These are phyloP conservation scores for Populus simonii DNA, from an alignment of 345 rosid species.

Conservation along the genomic window DNA sequence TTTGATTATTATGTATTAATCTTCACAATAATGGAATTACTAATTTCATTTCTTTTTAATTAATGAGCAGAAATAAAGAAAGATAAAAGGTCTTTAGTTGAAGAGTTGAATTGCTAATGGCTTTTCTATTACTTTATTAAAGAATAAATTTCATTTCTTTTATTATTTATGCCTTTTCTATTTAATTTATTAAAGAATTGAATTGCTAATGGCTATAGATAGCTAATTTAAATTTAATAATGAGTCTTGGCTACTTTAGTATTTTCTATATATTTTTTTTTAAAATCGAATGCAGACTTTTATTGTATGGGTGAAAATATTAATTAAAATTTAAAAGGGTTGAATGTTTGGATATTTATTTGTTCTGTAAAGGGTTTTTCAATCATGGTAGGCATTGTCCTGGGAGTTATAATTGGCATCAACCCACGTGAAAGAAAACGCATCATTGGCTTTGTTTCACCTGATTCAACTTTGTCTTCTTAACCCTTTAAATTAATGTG, in stretches of 20 bases:
- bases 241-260: too few relatives aligned
- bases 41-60: background rate
- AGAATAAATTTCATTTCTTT: too few relatives aligned
- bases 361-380: background rate
- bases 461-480: constrained; percentile 14
- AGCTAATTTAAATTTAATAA: background rate
- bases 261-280: too few relatives aligned
- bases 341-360: background rate
- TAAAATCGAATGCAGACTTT: too few relatives aligned
- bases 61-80: too few relatives aligned
- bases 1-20: background rate
- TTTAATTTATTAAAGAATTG: too few relatives aligned
- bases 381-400: constrained; percentile 18
- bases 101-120: too few relatives aligned
- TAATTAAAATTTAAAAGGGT: background rate
- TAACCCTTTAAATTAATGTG: background rate
- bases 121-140: too few relatives aligned
- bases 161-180: too few relatives aligned
- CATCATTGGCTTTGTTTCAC: constrained; percentile 13
- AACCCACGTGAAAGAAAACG: constrained; percentile 32
- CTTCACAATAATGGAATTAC: background rate
- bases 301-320: too few relatives aligned
- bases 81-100: too few relatives aligned
- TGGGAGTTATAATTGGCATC: constrained; percentile 25
- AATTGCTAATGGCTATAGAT: background rate